Evolutionary conservation across 2,329 filamentous ascomycete species (phyloP), one percentile per base, ranked within the genome.

Genomic region (Incumbomyces lentus): DNA sequence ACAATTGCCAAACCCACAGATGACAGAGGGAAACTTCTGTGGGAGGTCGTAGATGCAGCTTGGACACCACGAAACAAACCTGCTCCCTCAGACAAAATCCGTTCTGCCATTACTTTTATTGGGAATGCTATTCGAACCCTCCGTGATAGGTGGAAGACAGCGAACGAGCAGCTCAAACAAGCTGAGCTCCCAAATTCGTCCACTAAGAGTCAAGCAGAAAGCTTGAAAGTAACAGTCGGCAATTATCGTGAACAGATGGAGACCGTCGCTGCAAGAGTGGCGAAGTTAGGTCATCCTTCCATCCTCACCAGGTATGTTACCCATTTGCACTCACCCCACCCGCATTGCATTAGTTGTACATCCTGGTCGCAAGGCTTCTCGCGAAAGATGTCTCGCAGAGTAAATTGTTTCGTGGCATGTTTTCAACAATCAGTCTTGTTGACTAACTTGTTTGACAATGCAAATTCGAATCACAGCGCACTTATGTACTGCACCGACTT

Each of bases 71-170:
- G 71, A 49, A 74, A 72, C 51, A 71, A 69, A 50, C 61, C 65
- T 29, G 64, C 72, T 16, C 64, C 66, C 46, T 64, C 68, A 13
- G 70, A 74, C 19, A 71, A 72, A 49, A 72, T 81, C 48, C 72
- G 75, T 52, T 65, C 63, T 51, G 73, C 72, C 37, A 65, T 81
- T 52, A 68, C 69, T 41, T 68, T 73, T 36, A 75, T 77, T 57
- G 79, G 77, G 66, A 75, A 80, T 40, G 65, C 80, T 37, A 65
- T 81, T 49, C 75, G 75, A 57, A 69, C 69, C 6, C 71, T 81
- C 47, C 71, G 77, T 49, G 78, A 81, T 59, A 67, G 73, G 32
- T 82, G 78, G 78, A 79, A 79, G 57, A 63, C 68, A 30, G 75
- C 76, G 54, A 71, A 67, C 36, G 71, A 73, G 52, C 71, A 72